Percentiles rank a stretch among this genome's conserved stretches.
Evolutionary conservation across 176 grass and related monocot genomes (phyloP).

Genomic region (Pharus latifolius): DNA sequence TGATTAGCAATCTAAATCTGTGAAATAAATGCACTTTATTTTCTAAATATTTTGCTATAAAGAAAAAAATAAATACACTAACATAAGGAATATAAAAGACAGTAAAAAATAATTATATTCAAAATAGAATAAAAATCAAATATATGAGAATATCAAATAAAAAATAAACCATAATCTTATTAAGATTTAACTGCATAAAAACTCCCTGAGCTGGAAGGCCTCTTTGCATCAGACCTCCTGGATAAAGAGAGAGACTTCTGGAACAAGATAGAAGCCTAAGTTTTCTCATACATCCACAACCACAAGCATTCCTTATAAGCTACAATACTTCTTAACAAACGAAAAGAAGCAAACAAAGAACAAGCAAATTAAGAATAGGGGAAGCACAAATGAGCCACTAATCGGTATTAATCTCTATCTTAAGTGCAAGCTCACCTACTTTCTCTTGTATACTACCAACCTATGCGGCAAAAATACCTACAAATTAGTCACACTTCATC

Average conservation of each 20-base stretch:
- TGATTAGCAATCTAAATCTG: not conserved
- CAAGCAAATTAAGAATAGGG: not conserved
- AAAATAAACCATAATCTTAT: too few species aligned
- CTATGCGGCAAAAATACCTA: not conserved
- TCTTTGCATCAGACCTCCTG: too few species aligned
- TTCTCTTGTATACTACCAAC: not conserved
- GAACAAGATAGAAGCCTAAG: too few species aligned
- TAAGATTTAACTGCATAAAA: too few species aligned
- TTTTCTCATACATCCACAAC: not conserved
- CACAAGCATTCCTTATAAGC: not conserved
- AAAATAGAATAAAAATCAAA: too few species aligned
- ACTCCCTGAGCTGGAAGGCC: too few species aligned
- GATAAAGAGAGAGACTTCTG: too few species aligned
- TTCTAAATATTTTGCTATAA: too few species aligned
- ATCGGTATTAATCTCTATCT: not conserved
- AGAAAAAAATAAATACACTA: too few species aligned
- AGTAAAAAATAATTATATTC: too few species aligned
- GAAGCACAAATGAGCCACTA: not conserved
- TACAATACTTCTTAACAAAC: not conserved
- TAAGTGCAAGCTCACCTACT: not conserved
- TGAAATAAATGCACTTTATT: not conserved
- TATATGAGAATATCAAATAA: too few species aligned
- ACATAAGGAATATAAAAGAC: too few species aligned
- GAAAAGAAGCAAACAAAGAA: not conserved
- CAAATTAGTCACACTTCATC: not conserved